Conservation (phyloP, 768 basidiomycete genomes). For the Grammothele lineata region DNA sequence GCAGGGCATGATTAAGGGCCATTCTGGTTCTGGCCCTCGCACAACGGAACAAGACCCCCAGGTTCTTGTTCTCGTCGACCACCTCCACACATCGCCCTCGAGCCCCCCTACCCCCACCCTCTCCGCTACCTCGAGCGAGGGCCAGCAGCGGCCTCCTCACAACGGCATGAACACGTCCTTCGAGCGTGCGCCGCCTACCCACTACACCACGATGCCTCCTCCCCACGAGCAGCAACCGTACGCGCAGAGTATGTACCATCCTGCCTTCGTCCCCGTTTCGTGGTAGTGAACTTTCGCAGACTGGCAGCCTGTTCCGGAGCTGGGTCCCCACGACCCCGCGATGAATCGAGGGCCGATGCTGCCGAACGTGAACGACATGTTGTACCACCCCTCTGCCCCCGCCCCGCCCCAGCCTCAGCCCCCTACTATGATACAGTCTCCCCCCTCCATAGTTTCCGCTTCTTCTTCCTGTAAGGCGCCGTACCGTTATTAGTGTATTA, state of each 20-base stretch:
- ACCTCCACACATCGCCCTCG: conserved; percentile 36
- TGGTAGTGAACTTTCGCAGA: conserved; percentile 26
- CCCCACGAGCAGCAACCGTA: conserved; percentile 20
- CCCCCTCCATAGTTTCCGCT: conserved; percentile 50
- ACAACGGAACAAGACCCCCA: conserved; percentile 51
- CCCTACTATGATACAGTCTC: conserved; percentile 33
- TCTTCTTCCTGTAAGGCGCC: conserved; percentile 60
- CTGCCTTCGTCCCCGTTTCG: conserved; percentile 12
- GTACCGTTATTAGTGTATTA: conserved; percentile 68
- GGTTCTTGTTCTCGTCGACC: conserved; percentile 48
- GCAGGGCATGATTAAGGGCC: conserved; percentile 88
- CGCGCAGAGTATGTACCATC: conserved; percentile 26
- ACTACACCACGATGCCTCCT: conserved; percentile 23
- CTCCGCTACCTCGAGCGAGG: conserved; percentile 37
- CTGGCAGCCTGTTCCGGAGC: conserved; percentile 26
- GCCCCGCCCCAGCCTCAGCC: conserved; percentile 18
- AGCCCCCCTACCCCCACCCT: conserved; percentile 43
- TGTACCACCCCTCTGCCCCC: conserved; percentile 16
- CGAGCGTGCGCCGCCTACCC: conserved; percentile 25
- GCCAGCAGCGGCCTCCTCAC: conserved; percentile 32
- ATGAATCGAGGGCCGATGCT: conserved; percentile 20
- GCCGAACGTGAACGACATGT: conserved; percentile 27
- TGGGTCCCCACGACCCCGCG: conserved; percentile 22
- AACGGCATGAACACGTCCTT: conserved; percentile 27
- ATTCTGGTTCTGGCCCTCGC: conserved; percentile 67